Base-by-base conservation (phyloP, 2,329 filamentous ascomycete genomes). In the Beauveria medogensis region DNA sequence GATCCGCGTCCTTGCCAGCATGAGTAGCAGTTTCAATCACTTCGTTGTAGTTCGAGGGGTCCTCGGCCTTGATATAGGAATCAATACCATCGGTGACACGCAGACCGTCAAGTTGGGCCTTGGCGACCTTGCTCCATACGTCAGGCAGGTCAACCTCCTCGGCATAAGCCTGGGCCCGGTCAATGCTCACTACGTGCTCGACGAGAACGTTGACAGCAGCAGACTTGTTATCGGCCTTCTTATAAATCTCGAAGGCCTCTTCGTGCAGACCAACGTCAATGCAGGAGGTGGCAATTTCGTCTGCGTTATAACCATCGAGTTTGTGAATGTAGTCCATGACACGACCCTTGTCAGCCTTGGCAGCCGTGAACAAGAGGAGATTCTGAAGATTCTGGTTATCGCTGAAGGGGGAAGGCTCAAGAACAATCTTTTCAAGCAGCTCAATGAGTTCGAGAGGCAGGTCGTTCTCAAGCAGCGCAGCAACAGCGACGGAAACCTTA, bases 401-500 rank as follows among this genome's bases (percentile, higher is more conserved):
- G 69, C 91, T 97, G 81, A 99, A 99, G 5, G 91, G 91, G 5
- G 93, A 96, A n/a, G 94, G 95, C 80, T 99, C 94, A n/a, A 99
- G 80, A 37, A 99, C 93, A 67, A 99, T 99, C 86, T 97, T 99
- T 81, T 99, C 95, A 20, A 99, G 83, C 43, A 99, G 85, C 75
- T 99, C 95, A 69, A 99, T 97, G 56, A 99, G 83, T 79, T 99
- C 94, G 5, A 88, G 87, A 9, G 94, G 94, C 66, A 99, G 82
- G 70, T 99, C 94, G 61, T 90, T 90, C 66, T 89, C 87, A 58
- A 99, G 85, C 81, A 99, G 96, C 47, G 92, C 88, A 69, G 95
- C 89, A 61, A 99, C 94, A 53, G 94, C 94, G 66, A 97, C 84
- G 0, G 91, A 96, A 40, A 99, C 94, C 79, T 96, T 95, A 70